These are phyloP conservation scores for Samsoniella hepiali DNA, from an alignment of 2,329 filamentous ascomycete genomes.

Conservation along the genomic window DNA sequence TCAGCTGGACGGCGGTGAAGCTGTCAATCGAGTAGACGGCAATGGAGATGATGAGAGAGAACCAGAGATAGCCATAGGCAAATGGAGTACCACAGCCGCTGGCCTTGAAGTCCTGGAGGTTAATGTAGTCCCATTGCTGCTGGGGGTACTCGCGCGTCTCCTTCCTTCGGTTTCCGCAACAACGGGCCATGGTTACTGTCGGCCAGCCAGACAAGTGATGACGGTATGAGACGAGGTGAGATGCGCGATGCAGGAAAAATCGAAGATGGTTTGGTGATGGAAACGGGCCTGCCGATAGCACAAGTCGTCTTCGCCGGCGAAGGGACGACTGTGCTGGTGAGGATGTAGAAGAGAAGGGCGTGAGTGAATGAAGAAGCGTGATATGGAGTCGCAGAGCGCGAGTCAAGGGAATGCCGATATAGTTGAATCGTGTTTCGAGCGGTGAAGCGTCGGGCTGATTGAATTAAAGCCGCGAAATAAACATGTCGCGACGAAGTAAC, in stretches of 20 bases:
- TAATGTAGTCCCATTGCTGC: constrained; percentile 92
- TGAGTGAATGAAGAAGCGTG: background rate
- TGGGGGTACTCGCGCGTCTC: constrained; percentile 68
- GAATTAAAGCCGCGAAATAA: background rate
- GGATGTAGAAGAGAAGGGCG: background rate
- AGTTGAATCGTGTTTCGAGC: constrained; percentile 21
- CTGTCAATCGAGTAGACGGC: constrained; percentile 87
- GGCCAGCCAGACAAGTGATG: constrained; percentile 17
- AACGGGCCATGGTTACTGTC: constrained; percentile 50
- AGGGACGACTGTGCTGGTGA: constrained; percentile 12
- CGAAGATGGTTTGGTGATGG: constrained; percentile 19
- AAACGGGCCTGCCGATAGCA: constrained; percentile 41
- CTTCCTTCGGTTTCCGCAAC: constrained; percentile 60
- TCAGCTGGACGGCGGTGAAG: constrained; percentile 87
- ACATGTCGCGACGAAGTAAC: constrained; percentile 4
- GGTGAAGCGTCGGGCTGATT: background rate
- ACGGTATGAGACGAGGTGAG: background rate
- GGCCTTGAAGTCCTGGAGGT: constrained; percentile 74
- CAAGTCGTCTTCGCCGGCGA: constrained; percentile 30
- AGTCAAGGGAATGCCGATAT: constrained; percentile 2
- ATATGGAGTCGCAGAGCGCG: background rate
- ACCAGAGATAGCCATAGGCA: constrained; percentile 81
- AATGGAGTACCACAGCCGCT: constrained; percentile 72
- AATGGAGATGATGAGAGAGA: constrained; percentile 73
- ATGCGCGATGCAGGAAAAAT: background rate